phyloP scores from a whole-genome alignment of 1,139 yeast genomes.

The Kodamaea sp. region DNA sequence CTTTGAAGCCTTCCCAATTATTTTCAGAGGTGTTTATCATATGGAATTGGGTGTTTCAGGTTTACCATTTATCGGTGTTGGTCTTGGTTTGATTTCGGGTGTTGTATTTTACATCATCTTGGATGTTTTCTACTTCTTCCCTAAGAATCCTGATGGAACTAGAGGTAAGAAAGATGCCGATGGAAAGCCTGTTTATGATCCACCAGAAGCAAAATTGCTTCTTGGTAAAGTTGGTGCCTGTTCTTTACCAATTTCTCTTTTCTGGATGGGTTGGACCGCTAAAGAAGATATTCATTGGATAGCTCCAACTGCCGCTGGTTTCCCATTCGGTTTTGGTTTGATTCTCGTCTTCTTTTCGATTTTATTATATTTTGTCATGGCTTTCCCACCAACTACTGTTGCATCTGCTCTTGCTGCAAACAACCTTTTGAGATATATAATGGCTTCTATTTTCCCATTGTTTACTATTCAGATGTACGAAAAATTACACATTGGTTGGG shows the following conservation, averaged over 20 bases:
- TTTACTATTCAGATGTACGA: constrained; percentile 45
- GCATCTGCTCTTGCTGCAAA: constrained; percentile 83
- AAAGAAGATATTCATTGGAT: constrained; percentile 66
- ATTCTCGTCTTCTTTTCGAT: constrained; percentile 71
- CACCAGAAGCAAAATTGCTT: constrained; percentile 37
- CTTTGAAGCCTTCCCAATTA: constrained; percentile 74
- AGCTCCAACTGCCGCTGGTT: constrained; percentile 71
- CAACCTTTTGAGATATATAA: constrained; percentile 61
- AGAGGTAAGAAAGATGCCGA: constrained; percentile 53
- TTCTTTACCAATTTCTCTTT: constrained; percentile 62
- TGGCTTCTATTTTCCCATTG: constrained; percentile 58
- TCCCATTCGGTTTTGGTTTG: constrained; percentile 73
- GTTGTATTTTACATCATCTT: constrained; percentile 45
- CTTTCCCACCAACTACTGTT: constrained; percentile 70
- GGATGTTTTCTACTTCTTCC: constrained; percentile 49
- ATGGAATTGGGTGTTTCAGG: constrained; percentile 63
- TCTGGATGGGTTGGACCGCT: constrained; percentile 84
- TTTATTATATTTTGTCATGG: constrained; percentile 64
- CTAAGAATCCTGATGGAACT: constrained; percentile 60
- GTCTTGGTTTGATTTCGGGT: constrained; percentile 59
- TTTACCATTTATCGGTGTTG: constrained; percentile 65
- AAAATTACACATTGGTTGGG: constrained; percentile 31
- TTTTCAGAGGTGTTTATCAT: constrained; percentile 57
- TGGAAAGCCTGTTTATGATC: constrained; percentile 45
- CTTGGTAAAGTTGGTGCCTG: constrained; percentile 59